These are phyloP conservation scores for Meyerozyma elateridarum DNA, from an alignment of 1,139 yeast genomes.

Conservation along the genomic window DNA sequence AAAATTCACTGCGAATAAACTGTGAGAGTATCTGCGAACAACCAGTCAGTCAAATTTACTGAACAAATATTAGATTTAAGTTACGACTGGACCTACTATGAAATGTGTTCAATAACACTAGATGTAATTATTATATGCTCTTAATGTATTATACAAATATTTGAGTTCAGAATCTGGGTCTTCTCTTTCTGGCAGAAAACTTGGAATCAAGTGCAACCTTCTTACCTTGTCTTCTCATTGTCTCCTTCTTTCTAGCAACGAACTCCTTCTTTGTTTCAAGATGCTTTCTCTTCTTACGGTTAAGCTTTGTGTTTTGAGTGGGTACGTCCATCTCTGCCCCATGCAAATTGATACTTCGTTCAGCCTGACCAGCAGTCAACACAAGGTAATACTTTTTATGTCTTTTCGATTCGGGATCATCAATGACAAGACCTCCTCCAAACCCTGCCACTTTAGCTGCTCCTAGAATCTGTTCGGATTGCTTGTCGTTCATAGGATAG, in stretches of 20 bases:
- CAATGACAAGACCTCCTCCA: constrained; percentile 92
- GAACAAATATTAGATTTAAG: no score
- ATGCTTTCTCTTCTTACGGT: constrained; percentile 49
- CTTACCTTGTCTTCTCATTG: constrained; percentile 89
- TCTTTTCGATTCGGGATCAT: constrained; percentile 89
- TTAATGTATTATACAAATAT: not conserved
- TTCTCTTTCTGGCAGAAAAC: constrained; percentile 91
- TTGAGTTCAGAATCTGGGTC: constrained; percentile 59
- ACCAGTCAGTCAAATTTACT: no score
- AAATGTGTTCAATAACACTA: no score
- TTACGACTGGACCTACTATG: no score
- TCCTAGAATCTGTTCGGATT: constrained; percentile 67
- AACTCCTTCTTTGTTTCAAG: constrained; percentile 75
- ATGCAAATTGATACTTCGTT: constrained; percentile 61
- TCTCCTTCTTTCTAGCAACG: constrained; percentile 86
- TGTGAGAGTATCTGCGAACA: no score
- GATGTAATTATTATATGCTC: constrained; percentile 3
- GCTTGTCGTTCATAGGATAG: constrained; percentile 87
- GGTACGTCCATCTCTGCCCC: constrained; percentile 78
- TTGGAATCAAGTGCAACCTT: constrained; percentile 85
- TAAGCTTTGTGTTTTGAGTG: constrained; percentile 39
- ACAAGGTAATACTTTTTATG: constrained; percentile 89
- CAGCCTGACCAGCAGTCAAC: constrained; percentile 79
- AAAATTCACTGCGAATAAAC: no score
- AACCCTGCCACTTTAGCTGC: constrained; percentile 95